Evolutionary conservation across 306 rosid genomes (phyloP), one percentile per base, ranked within the genome.

Genomic region (Castanea sativa): DNA sequence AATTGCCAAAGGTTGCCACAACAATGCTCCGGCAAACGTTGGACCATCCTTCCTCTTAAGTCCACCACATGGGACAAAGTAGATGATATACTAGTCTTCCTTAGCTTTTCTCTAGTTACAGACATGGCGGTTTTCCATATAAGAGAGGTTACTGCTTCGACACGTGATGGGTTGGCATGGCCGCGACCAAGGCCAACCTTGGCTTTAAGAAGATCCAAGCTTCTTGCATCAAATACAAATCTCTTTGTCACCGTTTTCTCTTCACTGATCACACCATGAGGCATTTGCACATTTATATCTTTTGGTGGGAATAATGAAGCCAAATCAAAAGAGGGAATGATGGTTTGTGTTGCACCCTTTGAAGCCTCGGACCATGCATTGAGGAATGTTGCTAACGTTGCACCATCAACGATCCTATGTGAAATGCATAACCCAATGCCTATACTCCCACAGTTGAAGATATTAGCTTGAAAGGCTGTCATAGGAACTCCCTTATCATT

Each of bases 91-190:
- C 41, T 69, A 53, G 43, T 45, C 49, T 19, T 6, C 21, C 18
- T 23, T 18, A 20, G 14, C 20, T 35, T 56, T 27, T 43, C 27
- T 3, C 18, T 45, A n/a, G 41, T 60, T 1, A 80, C 71, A 15
- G 75, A 30, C 71, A 45, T 29, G 71, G 57, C 69, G 15, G 73
- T 27, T 41, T 58, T 80, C 30, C 80, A 68, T 59, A 76, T 32
- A 9, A 76, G 74, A 68, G 81, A 68, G 20, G 81, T 63, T 71
- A 76, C 64, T 9, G 61, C 81, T 43, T 81, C 83, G 21, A 81
- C 80, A 9, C 77, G 52, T 14, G 81, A 19, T 14, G 81, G 74
- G 29, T 30, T 18, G 25, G 0, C 21, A 69, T 27, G 19, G 41
- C 57, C 71, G 1, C 2, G 8, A 9, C 33, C 4, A 5, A 19